Base-by-base conservation (phyloP, 108 stramenopile species). In the Discostella stelligeroides region DNA sequence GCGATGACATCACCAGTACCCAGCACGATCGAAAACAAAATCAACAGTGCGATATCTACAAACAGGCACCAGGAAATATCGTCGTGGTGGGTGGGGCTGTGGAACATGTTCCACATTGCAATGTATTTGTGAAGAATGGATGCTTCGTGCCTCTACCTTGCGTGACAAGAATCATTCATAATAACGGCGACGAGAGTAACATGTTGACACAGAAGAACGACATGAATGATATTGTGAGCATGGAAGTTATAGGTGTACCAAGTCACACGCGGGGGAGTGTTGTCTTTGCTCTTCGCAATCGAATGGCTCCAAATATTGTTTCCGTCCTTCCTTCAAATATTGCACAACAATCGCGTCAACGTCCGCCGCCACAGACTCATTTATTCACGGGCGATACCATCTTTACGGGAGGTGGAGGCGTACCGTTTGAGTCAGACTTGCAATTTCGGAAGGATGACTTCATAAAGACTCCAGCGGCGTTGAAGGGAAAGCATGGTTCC, bases 361-460 rank as follows among this genome's bases (percentile, higher is more conserved):
- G 17, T 21, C 46, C 41, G 50, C 47, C 68, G 23, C 56, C 39
- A 61, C 55, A 81, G 18, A 67, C 76, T 12, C 88, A 82, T 78
- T 29, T 91, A 43, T 94, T 94, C 63, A 91, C 88, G 13, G 92
- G 92, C 10, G 92, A 94, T 66, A 85, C 90, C 18, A 88, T 94
- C 59, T 94, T 94, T 64, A 80, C 74, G 30, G 92, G 85, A 30
- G 92, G 90, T 25, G 78, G 75, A 0, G 92, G 92, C 23, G 90
- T 90, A 7, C 85, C 92, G 0, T 94, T 94, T 69, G 92, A 94
- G 70, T 73, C 88, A 0, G 92, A 91, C 64, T 54, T 84, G 23
- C 87, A 88, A 61, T 46, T 23, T 34, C 29, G 56, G 0, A 48
- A 25, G 12, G 77, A 79, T 34, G 72, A 78, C 27, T 67, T 60